phyloP scores from a whole-genome alignment of 2,329 filamentous ascomycete genomes.

The Graphilbum sp. region DNA sequence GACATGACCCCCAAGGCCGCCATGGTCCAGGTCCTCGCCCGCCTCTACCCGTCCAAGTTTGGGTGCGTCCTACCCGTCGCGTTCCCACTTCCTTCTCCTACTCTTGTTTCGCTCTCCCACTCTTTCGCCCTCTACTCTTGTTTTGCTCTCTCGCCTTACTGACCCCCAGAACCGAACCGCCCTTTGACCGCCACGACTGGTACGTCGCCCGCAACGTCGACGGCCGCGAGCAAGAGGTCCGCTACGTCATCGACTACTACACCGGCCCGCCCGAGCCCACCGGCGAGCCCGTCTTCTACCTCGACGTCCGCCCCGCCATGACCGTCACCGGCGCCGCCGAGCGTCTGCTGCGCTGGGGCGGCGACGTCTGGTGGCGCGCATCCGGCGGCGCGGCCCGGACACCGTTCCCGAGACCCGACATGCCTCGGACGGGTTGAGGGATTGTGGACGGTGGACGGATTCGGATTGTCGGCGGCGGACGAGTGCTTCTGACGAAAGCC shows the following conservation, averaged over 20 bases:
- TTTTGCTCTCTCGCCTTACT: not conserved
- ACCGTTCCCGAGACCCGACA: too few relatives aligned
- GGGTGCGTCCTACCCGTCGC: conserved; percentile 49
- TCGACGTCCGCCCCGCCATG: conserved; percentile 83
- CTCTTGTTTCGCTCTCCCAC: not conserved
- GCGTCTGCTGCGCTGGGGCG: conserved; percentile 73
- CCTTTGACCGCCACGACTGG: conserved; percentile 97
- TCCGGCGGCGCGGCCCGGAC: conserved; percentile 40
- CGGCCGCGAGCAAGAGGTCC: conserved; percentile 57
- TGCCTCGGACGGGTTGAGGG: too few relatives aligned
- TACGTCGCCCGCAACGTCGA: conserved; percentile 61
- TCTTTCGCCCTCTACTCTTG: not conserved
- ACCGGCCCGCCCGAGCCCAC: conserved; percentile 64
- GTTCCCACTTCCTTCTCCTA: not conserved
- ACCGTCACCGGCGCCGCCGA: conserved; percentile 68
- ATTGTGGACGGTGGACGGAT: too few relatives aligned
- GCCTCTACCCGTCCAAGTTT: conserved; percentile 65
- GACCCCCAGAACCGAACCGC: conserved; percentile 50
- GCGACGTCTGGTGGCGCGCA: conserved; percentile 86
- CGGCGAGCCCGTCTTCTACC: conserved; percentile 86
- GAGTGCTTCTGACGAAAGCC: too few relatives aligned
- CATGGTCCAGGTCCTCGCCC: conserved; percentile 65
- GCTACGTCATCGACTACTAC: conserved; percentile 97
- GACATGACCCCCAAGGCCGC: conserved; percentile 86
- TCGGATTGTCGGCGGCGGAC: too few relatives aligned